Evolutionary conservation across 768 basidiomycete genomes (phyloP).

Genomic region (Boletus rufocinnamomeus): DNA sequence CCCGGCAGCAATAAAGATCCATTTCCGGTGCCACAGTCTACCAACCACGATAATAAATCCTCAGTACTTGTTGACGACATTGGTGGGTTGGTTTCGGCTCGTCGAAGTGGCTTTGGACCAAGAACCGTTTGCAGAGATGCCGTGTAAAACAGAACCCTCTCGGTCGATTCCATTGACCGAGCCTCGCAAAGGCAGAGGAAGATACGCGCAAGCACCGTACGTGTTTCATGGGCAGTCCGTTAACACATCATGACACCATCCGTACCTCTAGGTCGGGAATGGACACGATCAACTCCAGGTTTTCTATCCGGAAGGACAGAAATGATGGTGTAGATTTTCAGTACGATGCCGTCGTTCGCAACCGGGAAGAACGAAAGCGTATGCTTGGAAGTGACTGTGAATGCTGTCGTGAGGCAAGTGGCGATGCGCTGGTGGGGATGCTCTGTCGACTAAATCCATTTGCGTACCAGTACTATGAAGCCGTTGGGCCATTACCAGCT

Average conservation of each 20-base stretch:
- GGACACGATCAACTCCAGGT: conserved; percentile 61
- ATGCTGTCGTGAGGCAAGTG: conserved; percentile 71
- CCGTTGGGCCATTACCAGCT: conserved; percentile 71
- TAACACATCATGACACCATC: not conserved
- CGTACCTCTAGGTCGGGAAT: conserved; percentile 27
- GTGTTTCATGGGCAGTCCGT: conserved; percentile 13
- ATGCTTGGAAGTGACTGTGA: conserved; percentile 82
- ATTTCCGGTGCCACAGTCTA: conserved; percentile 5
- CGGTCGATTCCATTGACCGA: conserved; percentile 16
- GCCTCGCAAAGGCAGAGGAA: conserved; percentile 55
- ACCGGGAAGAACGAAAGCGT: conserved; percentile 57
- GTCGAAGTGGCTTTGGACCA: not conserved
- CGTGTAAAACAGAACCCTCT: conserved; percentile 15
- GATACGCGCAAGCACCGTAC: conserved; percentile 51
- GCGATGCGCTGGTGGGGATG: not conserved
- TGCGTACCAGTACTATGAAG: conserved; percentile 69
- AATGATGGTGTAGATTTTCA: conserved; percentile 70
- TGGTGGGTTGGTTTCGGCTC: conserved; percentile 16
- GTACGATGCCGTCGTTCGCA: conserved; percentile 77
- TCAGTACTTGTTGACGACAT: not conserved
- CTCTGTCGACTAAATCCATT: not conserved
- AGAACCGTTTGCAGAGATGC: conserved; percentile 13
- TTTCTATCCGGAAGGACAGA: conserved; percentile 60
- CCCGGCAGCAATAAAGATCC: conserved; percentile 10
- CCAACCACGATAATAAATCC: not conserved